Evolutionary conservation across 192 early-diverging fungal genomes (phyloP).

Genomic region (Mortierella hygrophila): DNA sequence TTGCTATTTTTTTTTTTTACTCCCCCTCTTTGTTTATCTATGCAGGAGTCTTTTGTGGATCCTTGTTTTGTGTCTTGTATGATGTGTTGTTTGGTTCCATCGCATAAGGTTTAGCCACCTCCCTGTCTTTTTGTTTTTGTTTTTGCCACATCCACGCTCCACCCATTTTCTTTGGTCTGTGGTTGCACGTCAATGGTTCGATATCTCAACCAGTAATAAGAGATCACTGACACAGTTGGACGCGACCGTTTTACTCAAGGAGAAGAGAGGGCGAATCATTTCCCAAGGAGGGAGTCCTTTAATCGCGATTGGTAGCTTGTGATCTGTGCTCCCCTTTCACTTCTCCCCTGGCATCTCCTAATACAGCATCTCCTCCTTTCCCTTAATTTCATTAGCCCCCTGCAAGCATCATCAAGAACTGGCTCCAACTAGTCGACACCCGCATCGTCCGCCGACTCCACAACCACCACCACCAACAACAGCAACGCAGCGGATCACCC

Average conservation of each 20-base stretch:
- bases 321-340: conserved; percentile 7
- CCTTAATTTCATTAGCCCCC: conserved; percentile 58
- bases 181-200: neutral
- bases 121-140: neutral
- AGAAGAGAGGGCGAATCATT: neutral
- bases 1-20: neutral
- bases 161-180: neutral
- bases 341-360: neutral
- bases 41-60: neutral
- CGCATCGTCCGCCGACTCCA: conserved; percentile 54
- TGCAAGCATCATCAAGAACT: conserved; percentile 73
- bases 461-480: neutral
- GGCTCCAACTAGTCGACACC: conserved; percentile 76
- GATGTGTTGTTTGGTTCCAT: neutral
- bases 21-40: neutral
- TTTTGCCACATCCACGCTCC: conserved; percentile 3
- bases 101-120: neutral
- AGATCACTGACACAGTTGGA: neutral
- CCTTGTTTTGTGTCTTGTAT: neutral
- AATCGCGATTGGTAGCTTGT: neutral
- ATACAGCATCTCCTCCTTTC: neutral
- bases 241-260: neutral
- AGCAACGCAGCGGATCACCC: conserved; percentile 29
- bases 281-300: neutral
- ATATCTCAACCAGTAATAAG: neutral